Conservation (phyloP, 768 basidiomycete species). For the Lactarius sanguifluus region DNA sequence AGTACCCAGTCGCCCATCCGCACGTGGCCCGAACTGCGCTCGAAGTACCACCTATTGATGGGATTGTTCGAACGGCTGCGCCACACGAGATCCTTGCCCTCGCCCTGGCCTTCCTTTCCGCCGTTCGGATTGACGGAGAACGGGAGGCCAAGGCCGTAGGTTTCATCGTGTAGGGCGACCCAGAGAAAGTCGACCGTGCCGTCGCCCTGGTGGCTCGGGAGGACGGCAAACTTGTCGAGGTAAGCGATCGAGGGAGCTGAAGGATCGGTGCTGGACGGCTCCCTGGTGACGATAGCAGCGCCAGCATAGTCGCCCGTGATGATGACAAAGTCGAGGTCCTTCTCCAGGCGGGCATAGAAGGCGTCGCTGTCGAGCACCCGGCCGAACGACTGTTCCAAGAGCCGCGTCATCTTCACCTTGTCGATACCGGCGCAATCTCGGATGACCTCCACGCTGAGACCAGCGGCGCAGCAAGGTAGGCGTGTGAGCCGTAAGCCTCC, state of each 20-base stretch:
- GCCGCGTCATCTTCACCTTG: slow-evolving; percentile 64
- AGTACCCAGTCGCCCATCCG: slow-evolving; percentile 86
- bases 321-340: slow-evolving; percentile 84
- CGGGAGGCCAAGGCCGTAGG: slow-evolving; percentile 91
- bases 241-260: slow-evolving; percentile 67
- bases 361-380: slow-evolving; percentile 64
- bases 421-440: slow-evolving; percentile 72
- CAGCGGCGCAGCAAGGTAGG: slow-evolving; percentile 91
- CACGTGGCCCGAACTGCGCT: slow-evolving; percentile 88
- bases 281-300: slow-evolving; percentile 86
- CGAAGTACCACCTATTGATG: slow-evolving; percentile 99
- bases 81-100: slow-evolving; percentile 96
- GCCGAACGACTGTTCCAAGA: slow-evolving; percentile 87
- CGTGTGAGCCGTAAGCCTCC: slow-evolving; percentile 83
- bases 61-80: slow-evolving; percentile 90
- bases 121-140: slow-evolving; percentile 96
- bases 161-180: slow-evolving; percentile 98
- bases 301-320: slow-evolving; percentile 95
- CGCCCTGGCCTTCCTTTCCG: slow-evolving; percentile 84
- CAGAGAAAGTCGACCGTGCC: slow-evolving; percentile 99
- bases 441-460: slow-evolving; percentile 82
- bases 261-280: slow-evolving; percentile 45
- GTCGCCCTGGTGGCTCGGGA: slow-evolving; percentile 93
- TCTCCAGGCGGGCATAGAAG: slow-evolving; percentile 79
- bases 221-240: slow-evolving; percentile 97